Base-by-base conservation (phyloP, 2,329 filamentous ascomycete genomes). In the Exophiala alcalophila region DNA sequence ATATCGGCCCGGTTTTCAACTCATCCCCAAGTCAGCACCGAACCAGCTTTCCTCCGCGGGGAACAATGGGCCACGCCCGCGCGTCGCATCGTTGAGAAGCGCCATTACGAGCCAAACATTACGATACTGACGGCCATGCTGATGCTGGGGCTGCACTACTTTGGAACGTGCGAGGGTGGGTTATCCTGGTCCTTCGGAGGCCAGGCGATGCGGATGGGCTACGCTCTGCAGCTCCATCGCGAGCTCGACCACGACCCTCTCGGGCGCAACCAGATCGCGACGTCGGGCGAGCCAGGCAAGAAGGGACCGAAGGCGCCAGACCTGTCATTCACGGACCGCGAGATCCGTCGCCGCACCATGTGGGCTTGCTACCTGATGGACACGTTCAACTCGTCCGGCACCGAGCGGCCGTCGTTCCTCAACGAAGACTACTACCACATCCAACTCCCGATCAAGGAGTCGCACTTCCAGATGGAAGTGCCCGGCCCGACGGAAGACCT, bases 301-400 rank as follows among this genome's bases (percentile, higher is more conserved):
- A 54, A 51, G 24, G 37, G 50, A 4, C 47, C 47, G 18, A 69
- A 70, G 25, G 72, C 76, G 9, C 74, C 76, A 2, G 79, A 84
- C 50, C 75, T 92, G 38, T 95, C 88, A 60, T 92, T 92, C 55
- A 88, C 90, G 11, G 92, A 97, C 62, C 83, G 88, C 19, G 92
- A 98, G 63, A 96, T 97, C 40, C 78, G 92, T 47, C 74, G 92
- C 54, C 79, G 92, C 43, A 92, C 89, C 2, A 97, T 98, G 91
- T 98, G 92, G 92, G 86, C 90, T 9, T 97, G 91, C 61, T 95
- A 95, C 59, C 66, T 96, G 43, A 96, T 97, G 90, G 92, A 98
- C 62, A 81, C 91, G 0, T 96, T 96, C 71, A 96, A 94, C 65
- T 96, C 91, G 0, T 96, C 90, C 1, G 91, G 92, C 2, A 94